phyloP scores from a whole-genome alignment of 176 grass and related monocot genomes.

The Lolium multiflorum region DNA sequence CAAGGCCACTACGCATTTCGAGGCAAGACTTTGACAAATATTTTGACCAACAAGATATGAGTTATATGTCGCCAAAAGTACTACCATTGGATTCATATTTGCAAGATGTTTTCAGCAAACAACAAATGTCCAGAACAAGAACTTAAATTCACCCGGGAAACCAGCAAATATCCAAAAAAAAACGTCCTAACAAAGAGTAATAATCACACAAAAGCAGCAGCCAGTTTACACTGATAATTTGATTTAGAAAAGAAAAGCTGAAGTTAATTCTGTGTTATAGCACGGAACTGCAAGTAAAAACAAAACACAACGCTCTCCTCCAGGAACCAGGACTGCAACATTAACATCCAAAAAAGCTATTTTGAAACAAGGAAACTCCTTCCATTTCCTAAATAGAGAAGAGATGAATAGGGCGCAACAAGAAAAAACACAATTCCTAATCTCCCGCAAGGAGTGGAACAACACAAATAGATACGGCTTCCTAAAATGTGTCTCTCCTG shows the following conservation, averaged over 20 bases:
- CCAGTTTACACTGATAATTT: neutral
- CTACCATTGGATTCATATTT: too few relatives aligned
- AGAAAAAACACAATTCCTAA: neutral
- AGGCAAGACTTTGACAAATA: too few relatives aligned
- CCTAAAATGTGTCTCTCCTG: neutral
- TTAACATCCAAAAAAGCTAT: neutral
- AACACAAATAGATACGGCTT: neutral
- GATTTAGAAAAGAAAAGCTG: neutral
- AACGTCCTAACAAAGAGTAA: constrained; percentile 2
- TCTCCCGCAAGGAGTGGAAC: neutral
- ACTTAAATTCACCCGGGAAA: neutral
- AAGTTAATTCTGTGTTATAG: neutral
- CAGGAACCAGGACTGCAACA: neutral
- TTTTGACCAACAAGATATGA: too few relatives aligned
- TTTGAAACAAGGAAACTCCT: neutral
- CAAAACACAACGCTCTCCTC: neutral
- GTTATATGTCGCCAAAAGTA: neutral
- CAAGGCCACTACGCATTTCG: too few relatives aligned
- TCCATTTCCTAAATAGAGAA: constrained; percentile 20
- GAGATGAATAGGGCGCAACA: neutral
- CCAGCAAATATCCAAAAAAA: neutral
- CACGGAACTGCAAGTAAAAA: neutral
- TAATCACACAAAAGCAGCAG: neutral
- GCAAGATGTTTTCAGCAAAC: too few relatives aligned
- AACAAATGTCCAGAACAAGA: neutral